Evolutionary conservation across 2,329 filamentous ascomycete genomes (phyloP), one percentile per base, ranked within the genome.

Genomic region (Huntiella decipiens): DNA sequence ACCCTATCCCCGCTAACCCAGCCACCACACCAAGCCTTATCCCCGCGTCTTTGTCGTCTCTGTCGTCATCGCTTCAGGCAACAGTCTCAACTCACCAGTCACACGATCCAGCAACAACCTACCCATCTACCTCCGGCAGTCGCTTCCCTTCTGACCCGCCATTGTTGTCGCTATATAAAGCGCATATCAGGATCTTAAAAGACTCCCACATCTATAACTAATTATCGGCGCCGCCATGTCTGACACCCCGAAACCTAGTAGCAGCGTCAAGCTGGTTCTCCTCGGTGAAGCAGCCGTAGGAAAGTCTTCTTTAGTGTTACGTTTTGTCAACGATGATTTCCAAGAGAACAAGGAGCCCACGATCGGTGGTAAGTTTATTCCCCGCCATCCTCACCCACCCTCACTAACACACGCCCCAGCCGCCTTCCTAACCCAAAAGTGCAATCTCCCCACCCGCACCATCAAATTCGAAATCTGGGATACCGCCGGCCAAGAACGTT

Each of bases 321-420:
- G 91, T 59, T 98, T 98, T 65, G 91, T 98, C 61, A 96, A 96
- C 73, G 91, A 98, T 67, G 88, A 96, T 65, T 98, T 98, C 59
- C 91, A 98, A 69, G 91, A 96, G 66, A 96, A 96, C 66, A 96
- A 96, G 71, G 91, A 98, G 63, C 91, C 91, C 51, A 98, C 91
- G 53, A 98, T 98, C 65, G 91, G 91, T 71, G 86, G 86, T 92
- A 73, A 53, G 72, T 63, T 28, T 15, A 33, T 19, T 13, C 36
- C 16, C 40, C 45, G 51, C 55, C 39, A 32, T 22, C 22, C 7
- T 7, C 4, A 11, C 15, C 15, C 15, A 15, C 15, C 15, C 15
- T 15, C 19, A 32, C 34, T 38, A 38, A n/a, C 31, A 38, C 31
- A 38, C 28, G 7, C 40, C 46, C 51, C 55, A 94, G 91, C 91